phyloP scores from a whole-genome alignment of 371 early-diverging fungal species.

The Haplosporangium sp. region DNA sequence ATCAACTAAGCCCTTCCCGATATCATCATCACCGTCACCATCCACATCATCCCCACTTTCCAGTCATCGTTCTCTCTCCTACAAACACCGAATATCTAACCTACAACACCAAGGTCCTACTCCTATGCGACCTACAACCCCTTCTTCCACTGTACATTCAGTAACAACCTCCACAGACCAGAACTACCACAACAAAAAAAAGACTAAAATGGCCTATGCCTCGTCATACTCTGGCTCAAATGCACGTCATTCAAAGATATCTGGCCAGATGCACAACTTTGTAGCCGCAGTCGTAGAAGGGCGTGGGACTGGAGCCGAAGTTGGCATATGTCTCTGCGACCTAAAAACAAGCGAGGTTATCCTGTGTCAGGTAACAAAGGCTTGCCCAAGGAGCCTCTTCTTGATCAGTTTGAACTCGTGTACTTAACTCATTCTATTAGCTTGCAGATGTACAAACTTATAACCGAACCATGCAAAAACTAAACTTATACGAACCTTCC shows the following conservation, averaged over 20 bases:
- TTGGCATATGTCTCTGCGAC: conserved; percentile 76
- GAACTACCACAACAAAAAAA: neutral
- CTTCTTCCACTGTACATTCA: neutral
- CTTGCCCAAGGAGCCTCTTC: neutral
- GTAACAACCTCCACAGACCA: neutral
- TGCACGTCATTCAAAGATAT: conserved; percentile 16
- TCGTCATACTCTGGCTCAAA: conserved; percentile 9
- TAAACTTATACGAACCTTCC: conserved; percentile 68
- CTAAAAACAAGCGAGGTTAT: conserved; percentile 70
- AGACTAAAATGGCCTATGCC: neutral
- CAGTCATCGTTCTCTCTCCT: neutral
- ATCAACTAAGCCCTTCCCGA: too few relatives aligned
- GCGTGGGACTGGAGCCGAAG: conserved; percentile 62
- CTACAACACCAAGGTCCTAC: neutral
- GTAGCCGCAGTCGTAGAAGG: conserved; percentile 56
- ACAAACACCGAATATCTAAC: neutral
- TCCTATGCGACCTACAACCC: neutral
- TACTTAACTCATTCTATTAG: conserved; percentile 44
- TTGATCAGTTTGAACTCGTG: too few relatives aligned
- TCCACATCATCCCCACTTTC: too few relatives aligned
- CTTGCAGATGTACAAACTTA: conserved; percentile 77
- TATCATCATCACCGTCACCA: too few relatives aligned
- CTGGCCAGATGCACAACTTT: conserved; percentile 16
- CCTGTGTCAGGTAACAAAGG: conserved; percentile 66
- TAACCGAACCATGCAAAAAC: conserved; percentile 69